Evolutionary conservation across 345 rosid species (phyloP), one percentile per base, ranked within the genome.

Genomic region (Turritis glabra): DNA sequence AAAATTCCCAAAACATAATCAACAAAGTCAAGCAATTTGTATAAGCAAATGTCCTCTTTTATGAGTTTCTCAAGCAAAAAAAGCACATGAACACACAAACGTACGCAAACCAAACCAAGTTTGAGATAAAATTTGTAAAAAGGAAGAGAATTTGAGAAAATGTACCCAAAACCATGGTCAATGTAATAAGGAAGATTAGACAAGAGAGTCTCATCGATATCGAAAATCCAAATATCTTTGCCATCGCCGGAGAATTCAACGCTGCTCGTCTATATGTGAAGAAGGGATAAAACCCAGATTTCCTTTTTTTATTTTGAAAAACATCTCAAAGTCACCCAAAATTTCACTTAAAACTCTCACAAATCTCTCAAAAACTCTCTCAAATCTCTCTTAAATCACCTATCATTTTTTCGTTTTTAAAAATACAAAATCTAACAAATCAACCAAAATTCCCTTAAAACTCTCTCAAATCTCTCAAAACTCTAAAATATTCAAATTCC

Each of bases 111-210:
- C 21, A 43, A 23, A 68, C 9, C 2, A 67, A 50, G 54, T 27
- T 12, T 55, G 29, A 38, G 14, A 50, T 4, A 25, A 37, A n/a
- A 35, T 0, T n/a, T 38, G 23, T 4, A 15, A 37, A n/a, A 64
- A 64, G 55, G 18, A 56, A 18, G 48, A 40, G 50, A 55, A n/a
- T 0, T 32, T 59, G 46, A 48, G 56, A 14, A 51, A 37, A 26
- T 80, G 72, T 71, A 91, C 97, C 97, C 98, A 74, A 78, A 91
- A 18, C 83, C 85, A 77, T 90, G 98, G 5, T 86, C 84, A 12
- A 80, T 78, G 77, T 94, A 94, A 70, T 91, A 91, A 3, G 96
- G 97, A 41, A 94, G 90, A 82, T 94, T 88, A 11, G 98, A 94
- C 71, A 94, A 83, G 78, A 94, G 81, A 69, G 98, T 94, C 79